Evolutionary conservation across 164 flowering plant species (phyloP).

Genomic region (Cinnamomum chago): DNA sequence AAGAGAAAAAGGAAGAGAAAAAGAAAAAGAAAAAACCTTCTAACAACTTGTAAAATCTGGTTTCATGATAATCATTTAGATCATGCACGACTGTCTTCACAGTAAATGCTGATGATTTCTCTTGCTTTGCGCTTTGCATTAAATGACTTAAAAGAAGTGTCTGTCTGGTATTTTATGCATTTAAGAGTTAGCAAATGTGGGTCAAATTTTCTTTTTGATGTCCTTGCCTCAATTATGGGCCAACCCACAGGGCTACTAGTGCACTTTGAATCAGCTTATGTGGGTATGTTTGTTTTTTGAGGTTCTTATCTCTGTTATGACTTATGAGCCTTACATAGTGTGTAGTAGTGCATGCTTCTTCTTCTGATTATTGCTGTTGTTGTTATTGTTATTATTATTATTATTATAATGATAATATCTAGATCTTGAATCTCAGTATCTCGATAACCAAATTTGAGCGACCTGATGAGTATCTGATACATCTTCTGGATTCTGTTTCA

Average conservation of each 20-base stretch:
- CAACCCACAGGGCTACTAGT: too few species aligned
- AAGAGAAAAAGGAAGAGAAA: too few species aligned
- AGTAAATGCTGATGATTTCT: not conserved
- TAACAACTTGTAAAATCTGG: not conserved
- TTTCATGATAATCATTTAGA: conserved; percentile 1
- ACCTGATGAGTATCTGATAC: conserved; percentile 17
- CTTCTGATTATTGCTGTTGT: not conserved
- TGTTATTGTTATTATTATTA: not conserved
- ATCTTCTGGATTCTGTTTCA: conserved; percentile 32
- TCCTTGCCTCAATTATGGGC: not conserved
- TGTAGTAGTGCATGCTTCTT: not conserved
- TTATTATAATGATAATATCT: not conserved
- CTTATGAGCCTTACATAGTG: not conserved
- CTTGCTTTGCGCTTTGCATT: not conserved
- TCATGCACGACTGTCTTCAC: not conserved
- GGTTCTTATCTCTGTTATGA: not conserved
- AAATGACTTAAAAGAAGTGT: not conserved
- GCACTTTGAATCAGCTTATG: not conserved
- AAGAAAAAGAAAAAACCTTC: too few species aligned
- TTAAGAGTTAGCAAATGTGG: not conserved
- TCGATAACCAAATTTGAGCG: not conserved
- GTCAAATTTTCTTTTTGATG: not conserved
- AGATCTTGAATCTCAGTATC: not conserved
- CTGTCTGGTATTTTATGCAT: not conserved
- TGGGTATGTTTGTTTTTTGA: not conserved